Conservation (phyloP, 169 alveolate genomes). For the Hepatocystis sp. region DNA sequence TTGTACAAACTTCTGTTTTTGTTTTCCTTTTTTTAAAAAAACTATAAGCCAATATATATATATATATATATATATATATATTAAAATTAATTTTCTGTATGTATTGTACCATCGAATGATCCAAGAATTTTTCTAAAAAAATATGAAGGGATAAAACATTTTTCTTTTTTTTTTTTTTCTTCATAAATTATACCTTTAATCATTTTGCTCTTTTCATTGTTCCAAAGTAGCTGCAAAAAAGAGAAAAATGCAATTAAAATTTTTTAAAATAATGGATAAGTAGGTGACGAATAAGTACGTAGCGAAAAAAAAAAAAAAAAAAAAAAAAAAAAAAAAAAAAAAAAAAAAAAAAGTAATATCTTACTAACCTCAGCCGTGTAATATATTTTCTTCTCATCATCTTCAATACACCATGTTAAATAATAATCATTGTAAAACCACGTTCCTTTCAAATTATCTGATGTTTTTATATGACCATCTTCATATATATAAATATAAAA, state of each 20-base stretch:
- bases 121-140: slow-evolving; percentile 46
- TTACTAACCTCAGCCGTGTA: slow-evolving; percentile 65
- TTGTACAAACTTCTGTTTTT: too few species aligned
- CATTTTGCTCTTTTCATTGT: slow-evolving; percentile 41
- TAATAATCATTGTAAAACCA: slow-evolving; percentile 46
- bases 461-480: slow-evolving; percentile 13
- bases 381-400: slow-evolving; percentile 8
- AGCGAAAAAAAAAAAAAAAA: too few species aligned
- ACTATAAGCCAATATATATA: too few species aligned
- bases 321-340: not conserved
- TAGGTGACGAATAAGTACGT: too few species aligned
- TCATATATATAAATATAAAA: slow-evolving; percentile 37
- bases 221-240: slow-evolving; percentile 69
- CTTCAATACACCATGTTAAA: slow-evolving; percentile 29
- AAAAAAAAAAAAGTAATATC: not conserved
- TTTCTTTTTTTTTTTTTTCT: slow-evolving; percentile 25
- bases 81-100: too few species aligned
- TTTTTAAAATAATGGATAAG: too few species aligned
- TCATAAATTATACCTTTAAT: slow-evolving; percentile 51
- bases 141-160: slow-evolving; percentile 21
- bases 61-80: too few species aligned
- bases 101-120: slow-evolving; percentile 34
- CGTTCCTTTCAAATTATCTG: slow-evolving; percentile 13
- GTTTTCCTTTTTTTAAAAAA: too few species aligned
- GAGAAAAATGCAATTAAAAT: too few species aligned